Conservation (phyloP, 768 basidiomycete species). For the Leccinum sublutescens region DNA sequence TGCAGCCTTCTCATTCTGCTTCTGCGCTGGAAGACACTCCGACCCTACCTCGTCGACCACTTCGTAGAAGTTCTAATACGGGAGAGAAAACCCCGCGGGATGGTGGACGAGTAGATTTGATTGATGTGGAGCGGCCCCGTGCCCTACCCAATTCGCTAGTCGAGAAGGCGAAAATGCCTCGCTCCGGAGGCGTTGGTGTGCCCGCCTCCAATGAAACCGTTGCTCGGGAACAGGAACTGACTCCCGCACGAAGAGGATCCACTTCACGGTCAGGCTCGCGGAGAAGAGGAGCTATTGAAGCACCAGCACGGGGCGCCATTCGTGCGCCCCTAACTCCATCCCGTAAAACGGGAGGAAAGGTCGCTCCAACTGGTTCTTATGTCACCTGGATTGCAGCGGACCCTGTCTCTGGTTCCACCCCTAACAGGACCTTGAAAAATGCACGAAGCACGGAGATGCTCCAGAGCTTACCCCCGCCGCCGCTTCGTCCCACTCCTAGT, state of each 20-base stretch:
- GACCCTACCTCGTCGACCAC: slow-evolving; percentile 23
- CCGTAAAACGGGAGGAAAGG: slow-evolving; percentile 25
- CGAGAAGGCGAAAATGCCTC: slow-evolving; percentile 17
- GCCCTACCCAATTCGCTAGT: slow-evolving; percentile 10
- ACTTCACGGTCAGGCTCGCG: slow-evolving; percentile 20
- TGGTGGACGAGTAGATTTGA: slow-evolving; percentile 20
- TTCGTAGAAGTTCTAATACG: slow-evolving; percentile 28
- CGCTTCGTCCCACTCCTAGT: slow-evolving; percentile 31
- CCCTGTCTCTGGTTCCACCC: slow-evolving; percentile 32
- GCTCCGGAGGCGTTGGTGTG: slow-evolving; percentile 14
- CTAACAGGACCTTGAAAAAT: slow-evolving; percentile 27
- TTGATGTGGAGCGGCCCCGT: slow-evolving; percentile 23
- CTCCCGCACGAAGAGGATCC: slow-evolving; percentile 7
- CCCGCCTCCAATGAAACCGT: slow-evolving; percentile 23
- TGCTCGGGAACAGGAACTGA: slow-evolving; percentile 20
- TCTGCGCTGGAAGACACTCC: slow-evolving; percentile 34
- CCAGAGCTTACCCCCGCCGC: slow-evolving; percentile 15
- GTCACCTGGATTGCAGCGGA: slow-evolving; percentile 34
- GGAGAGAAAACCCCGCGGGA: slow-evolving; percentile 26
- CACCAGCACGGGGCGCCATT: neutral
- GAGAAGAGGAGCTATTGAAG: slow-evolving; percentile 15
- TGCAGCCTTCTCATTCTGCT: slow-evolving; percentile 29
- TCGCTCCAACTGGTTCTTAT: slow-evolving; percentile 22
- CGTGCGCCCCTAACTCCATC: slow-evolving; percentile 14
- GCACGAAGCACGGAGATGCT: slow-evolving; percentile 32